Conservation (phyloP, 1,139 yeast genomes). For the Protomyces pachydermus region DNA sequence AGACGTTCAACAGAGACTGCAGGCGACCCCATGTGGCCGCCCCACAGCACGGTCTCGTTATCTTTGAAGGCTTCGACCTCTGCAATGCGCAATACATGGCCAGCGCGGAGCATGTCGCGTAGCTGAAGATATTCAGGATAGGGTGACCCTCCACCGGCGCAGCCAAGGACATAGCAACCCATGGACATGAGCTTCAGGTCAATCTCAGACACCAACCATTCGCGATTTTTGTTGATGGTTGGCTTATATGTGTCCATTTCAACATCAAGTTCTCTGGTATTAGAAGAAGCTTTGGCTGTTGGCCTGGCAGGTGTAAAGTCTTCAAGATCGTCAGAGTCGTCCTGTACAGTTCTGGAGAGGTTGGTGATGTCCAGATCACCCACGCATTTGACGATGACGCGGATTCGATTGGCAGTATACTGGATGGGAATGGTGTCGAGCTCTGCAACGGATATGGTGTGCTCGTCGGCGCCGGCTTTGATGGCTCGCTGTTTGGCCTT, state of each 20-base stretch:
- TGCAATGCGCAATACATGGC: constrained; percentile 41
- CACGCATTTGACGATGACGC: constrained; percentile 32
- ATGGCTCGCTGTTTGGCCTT: constrained; percentile 32
- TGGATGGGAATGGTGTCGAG: constrained; percentile 31
- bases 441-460: constrained; percentile 32
- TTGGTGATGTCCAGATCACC: constrained; percentile 32
- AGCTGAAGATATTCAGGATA: constrained; percentile 43
- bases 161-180: constrained; percentile 48
- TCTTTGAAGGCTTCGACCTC: constrained; percentile 36
- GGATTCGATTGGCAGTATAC: constrained; percentile 31
- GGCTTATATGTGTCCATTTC: constrained; percentile 40
- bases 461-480: constrained; percentile 30
- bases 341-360: not conserved
- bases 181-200: constrained; percentile 46
- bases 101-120: constrained; percentile 40
- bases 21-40: constrained; percentile 49
- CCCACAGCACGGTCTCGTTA: constrained; percentile 42
- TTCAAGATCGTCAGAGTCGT: not conserved
- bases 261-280: not conserved
- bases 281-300: not conserved
- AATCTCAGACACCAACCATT: constrained; percentile 44
- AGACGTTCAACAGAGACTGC: constrained; percentile 24
- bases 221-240: constrained; percentile 38
- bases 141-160: constrained; percentile 53
- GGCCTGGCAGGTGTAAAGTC: not conserved